A percentile compares a stretch with the other conserved stretches of the same genome.
Evolutionary conservation across 768 basidiomycete genomes (phyloP).

Genomic region (Mycena sanguinolenta): DNA sequence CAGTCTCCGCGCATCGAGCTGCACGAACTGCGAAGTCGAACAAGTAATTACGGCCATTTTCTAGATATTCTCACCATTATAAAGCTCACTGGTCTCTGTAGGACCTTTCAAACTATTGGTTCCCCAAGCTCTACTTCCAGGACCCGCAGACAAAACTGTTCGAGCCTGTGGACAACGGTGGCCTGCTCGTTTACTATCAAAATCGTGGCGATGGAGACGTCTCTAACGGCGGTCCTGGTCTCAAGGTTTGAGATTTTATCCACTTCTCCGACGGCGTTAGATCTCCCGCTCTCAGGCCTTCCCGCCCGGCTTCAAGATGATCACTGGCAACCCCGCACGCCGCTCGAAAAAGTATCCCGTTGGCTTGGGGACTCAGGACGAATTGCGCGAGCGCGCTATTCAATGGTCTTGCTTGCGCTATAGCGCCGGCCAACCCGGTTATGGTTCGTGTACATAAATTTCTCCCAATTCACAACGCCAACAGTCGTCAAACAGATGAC

Average conservation of each 20-base stretch:
- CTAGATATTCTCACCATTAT: not conserved
- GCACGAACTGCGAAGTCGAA: slow-evolving; percentile 54
- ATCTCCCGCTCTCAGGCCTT: slow-evolving; percentile 45
- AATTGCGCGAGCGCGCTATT: slow-evolving; percentile 55
- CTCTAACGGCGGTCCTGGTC: slow-evolving; percentile 54
- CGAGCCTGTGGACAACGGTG: slow-evolving; percentile 54
- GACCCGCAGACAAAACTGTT: slow-evolving; percentile 53
- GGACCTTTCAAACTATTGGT: slow-evolving; percentile 60
- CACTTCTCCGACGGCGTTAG: not conserved
- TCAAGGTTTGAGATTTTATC: slow-evolving; percentile 38
- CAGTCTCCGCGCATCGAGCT: slow-evolving; percentile 50
- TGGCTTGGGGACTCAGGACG: slow-evolving; percentile 53
- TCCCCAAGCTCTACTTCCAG: slow-evolving; percentile 58
- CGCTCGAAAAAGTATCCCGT: slow-evolving; percentile 80
- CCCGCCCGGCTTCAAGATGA: slow-evolving; percentile 58
- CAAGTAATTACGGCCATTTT: slow-evolving; percentile 42
- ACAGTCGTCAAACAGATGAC: not conserved
- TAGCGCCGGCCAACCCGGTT: slow-evolving; percentile 40
- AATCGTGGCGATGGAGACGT: slow-evolving; percentile 55
- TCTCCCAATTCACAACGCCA: not conserved
- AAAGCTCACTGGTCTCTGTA: slow-evolving; percentile 20
- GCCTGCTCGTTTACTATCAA: slow-evolving; percentile 58
- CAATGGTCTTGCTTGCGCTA: slow-evolving; percentile 57
- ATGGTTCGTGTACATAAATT: not conserved
- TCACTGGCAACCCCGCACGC: slow-evolving; percentile 67